A percentile compares a stretch with the other conserved stretches of the same genome.
Conservation (phyloP, 768 basidiomycete genomes). For the Lepiota brunneoincarnata region DNA sequence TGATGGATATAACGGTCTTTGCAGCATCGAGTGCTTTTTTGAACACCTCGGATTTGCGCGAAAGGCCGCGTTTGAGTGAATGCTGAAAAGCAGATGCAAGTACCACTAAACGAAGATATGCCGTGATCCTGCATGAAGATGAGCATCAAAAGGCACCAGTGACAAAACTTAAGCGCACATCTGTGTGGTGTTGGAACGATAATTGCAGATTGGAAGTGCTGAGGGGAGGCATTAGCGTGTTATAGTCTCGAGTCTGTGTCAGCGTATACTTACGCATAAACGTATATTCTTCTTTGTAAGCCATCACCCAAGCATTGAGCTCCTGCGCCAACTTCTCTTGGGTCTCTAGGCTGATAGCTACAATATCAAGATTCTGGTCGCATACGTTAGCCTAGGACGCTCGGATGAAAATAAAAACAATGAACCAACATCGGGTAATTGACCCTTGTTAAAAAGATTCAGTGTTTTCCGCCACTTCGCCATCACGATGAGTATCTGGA, state of each 20-base stretch:
- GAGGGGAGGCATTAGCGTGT: constrained; percentile 1
- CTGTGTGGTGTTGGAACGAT: constrained; percentile 41
- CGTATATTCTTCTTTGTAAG: constrained; percentile 36
- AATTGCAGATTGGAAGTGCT: constrained; percentile 42
- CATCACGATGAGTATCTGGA: constrained; percentile 49
- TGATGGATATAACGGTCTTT: constrained; percentile 53
- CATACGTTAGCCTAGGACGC: background rate
- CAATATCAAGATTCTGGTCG: constrained; percentile 31
- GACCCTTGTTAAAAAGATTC: constrained; percentile 8
- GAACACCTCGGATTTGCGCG: constrained; percentile 40
- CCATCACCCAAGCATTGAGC: constrained; percentile 36
- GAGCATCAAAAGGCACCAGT: background rate
- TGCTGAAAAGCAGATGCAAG: constrained; percentile 55
- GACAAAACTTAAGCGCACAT: constrained; percentile 26
- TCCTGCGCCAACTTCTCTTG: constrained; percentile 35
- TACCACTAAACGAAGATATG: constrained; percentile 56
- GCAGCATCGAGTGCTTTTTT: constrained; percentile 50
- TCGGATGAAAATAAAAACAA: background rate
- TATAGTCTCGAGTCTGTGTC: background rate
- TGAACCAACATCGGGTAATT: constrained; percentile 1
- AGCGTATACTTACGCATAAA: constrained; percentile 28
- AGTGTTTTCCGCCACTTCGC: constrained; percentile 37
- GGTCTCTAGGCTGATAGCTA: constrained; percentile 31
- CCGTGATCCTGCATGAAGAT: constrained; percentile 37
- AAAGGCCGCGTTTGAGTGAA: constrained; percentile 35